Conservation (phyloP, 2,329 filamentous ascomycete species). For the Bimuria novae-zelandiae region DNA sequence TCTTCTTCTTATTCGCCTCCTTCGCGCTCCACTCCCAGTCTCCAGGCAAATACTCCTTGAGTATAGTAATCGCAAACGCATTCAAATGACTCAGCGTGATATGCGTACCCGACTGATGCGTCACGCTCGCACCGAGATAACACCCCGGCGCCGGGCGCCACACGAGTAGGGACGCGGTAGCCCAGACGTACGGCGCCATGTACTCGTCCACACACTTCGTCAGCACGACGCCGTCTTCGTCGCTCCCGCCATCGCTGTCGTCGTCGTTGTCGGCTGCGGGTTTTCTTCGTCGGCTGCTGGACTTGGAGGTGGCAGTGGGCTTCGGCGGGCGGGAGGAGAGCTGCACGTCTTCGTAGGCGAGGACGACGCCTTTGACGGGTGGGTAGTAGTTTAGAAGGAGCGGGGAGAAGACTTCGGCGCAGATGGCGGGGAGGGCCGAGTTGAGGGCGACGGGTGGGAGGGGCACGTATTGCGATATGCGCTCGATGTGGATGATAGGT, state of each 20-base stretch:
- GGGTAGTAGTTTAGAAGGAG: conserved; percentile 78
- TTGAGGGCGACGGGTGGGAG: conserved; percentile 73
- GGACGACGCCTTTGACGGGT: conserved; percentile 72
- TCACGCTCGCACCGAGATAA: conserved; percentile 78
- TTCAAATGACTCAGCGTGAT: conserved; percentile 88
- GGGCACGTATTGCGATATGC: conserved; percentile 78
- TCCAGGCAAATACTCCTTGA: conserved; percentile 72
- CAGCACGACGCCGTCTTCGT: conserved; percentile 19
- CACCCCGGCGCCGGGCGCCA: conserved; percentile 77
- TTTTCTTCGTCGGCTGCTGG: conserved; percentile 6
- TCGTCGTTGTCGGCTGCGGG: background rate
- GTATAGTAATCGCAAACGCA: conserved; percentile 88
- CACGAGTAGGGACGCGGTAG: conserved; percentile 83
- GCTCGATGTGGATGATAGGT: conserved; percentile 72
- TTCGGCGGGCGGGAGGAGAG: conserved; percentile 58
- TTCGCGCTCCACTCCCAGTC: conserved; percentile 73
- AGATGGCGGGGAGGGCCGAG: conserved; percentile 70
- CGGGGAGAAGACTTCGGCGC: conserved; percentile 75
- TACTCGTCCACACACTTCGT: conserved; percentile 64
- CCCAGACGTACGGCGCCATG: conserved; percentile 83
- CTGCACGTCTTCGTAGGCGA: conserved; percentile 72
- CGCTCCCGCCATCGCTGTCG: conserved; percentile 13
- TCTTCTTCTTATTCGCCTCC: conserved; percentile 24
- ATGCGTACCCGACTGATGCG: conserved; percentile 86
- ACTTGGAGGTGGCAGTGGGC: conserved; percentile 7